phyloP scores from a whole-genome alignment of 140 eudicot species.

The Eryngium alpinum region DNA sequence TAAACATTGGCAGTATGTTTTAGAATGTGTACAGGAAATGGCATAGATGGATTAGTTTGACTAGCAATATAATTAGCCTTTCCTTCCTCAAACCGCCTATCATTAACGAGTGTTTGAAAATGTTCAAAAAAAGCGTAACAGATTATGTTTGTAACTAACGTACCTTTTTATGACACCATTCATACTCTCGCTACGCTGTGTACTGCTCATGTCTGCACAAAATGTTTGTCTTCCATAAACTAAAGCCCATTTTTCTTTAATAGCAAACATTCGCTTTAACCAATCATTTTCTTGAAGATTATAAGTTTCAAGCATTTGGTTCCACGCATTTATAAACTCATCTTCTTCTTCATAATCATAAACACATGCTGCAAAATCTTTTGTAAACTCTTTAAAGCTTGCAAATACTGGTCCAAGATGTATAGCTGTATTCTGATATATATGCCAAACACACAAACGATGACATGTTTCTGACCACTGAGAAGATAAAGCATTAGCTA shows the following conservation, averaged over 20 bases:
- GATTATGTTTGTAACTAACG: neutral
- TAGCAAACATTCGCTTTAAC: neutral
- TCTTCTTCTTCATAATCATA: neutral
- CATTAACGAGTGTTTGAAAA: too few species aligned
- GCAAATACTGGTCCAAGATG: constrained; percentile 2
- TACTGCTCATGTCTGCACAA: neutral
- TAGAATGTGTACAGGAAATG: neutral
- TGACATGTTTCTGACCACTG: constrained; percentile 10
- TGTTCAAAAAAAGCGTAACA: neutral
- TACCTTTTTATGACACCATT: neutral
- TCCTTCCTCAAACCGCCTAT: neutral
- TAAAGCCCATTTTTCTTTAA: neutral
- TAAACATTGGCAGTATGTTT: neutral
- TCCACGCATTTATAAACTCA: neutral
- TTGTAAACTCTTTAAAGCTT: neutral
- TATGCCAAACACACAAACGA: constrained; percentile 22
- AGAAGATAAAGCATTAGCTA: constrained; percentile 8
- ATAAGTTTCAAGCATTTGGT: neutral
- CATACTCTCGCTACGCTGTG: neutral
- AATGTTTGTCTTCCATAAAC: neutral
- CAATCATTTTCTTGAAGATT: neutral
- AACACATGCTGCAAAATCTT: neutral
- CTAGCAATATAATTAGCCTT: neutral
- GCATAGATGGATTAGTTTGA: neutral
- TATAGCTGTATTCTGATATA: constrained; percentile 16